Percentiles rank a stretch among this genome's conserved stretches.
Conservation (phyloP, 208 protist genomes). For the Leishmania guyanensis region DNA sequence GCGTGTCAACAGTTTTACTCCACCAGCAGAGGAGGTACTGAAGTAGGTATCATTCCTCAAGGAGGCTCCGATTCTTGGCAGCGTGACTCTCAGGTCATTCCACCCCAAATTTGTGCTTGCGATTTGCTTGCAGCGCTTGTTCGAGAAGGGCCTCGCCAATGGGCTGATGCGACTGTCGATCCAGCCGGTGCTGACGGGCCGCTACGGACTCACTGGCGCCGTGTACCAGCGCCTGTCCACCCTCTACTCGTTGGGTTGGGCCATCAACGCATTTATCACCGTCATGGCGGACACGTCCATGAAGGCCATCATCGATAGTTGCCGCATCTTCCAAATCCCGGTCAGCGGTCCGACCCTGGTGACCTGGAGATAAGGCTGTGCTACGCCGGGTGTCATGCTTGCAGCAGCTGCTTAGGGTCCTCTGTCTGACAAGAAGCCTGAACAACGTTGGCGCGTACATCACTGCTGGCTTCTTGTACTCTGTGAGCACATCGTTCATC, state of each 20-base stretch:
- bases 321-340: too few species aligned
- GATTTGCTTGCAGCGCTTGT: constrained; percentile 53
- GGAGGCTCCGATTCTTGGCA: neutral
- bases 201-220: constrained; percentile 38
- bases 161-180: constrained; percentile 47
- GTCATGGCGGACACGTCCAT: constrained; percentile 66
- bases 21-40: neutral
- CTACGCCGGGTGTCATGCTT: constrained; percentile 38
- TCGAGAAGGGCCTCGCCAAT: constrained; percentile 60
- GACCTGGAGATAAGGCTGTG: constrained; percentile 58
- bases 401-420: constrained; percentile 46
- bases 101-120: constrained; percentile 47
- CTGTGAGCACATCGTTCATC: constrained; percentile 41
- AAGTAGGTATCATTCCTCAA: neutral
- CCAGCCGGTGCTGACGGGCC: constrained; percentile 54
- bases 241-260: constrained; percentile 58
- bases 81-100: constrained; percentile 36
- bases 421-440: constrained; percentile 44
- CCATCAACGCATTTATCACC: constrained; percentile 68
- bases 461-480: constrained; percentile 40
- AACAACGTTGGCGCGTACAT: constrained; percentile 48
- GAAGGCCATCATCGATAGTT: constrained; percentile 17
- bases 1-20: neutral
- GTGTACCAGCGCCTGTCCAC: constrained; percentile 60
- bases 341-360: constrained; percentile 27